phyloP scores from a whole-genome alignment of 495 filamentous ascomycete genomes.

The Tuber calosporum region DNA sequence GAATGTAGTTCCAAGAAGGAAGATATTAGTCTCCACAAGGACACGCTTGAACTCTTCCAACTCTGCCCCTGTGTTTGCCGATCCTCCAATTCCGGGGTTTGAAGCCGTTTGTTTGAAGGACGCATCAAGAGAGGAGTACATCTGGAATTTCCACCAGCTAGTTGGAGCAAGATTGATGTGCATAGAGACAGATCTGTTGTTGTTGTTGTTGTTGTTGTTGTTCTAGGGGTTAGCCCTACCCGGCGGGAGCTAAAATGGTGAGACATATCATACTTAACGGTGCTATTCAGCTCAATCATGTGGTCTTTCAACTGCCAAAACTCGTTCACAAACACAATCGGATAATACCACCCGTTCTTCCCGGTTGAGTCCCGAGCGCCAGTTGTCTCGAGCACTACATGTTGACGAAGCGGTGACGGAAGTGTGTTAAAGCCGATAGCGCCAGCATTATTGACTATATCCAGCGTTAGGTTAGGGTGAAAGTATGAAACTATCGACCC shows the following conservation, averaged over 20 bases:
- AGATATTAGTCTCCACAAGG: conserved; percentile 87
- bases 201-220: too few species aligned
- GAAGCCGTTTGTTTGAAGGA: conserved; percentile 72
- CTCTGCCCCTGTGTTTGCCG: conserved; percentile 52
- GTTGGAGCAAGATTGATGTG: conserved; percentile 77
- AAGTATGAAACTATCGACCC: conserved; percentile 78
- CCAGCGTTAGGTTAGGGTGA: conserved; percentile 88
- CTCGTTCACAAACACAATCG: conserved; percentile 82
- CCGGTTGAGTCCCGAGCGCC: conserved; percentile 71
- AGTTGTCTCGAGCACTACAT: conserved; percentile 65
- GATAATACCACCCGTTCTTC: conserved; percentile 94
- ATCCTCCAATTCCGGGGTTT: conserved; percentile 48
- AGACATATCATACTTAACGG: conserved; percentile 56
- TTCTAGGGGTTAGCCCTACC: conserved; percentile 5
- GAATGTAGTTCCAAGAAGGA: conserved; percentile 74
- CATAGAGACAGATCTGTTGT: conserved; percentile 57
- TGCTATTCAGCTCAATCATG: conserved; percentile 89
- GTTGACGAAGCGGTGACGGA: conserved; percentile 68
- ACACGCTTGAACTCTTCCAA: conserved; percentile 95
- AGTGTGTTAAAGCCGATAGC: conserved; percentile 56
- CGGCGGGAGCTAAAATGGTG: neutral
- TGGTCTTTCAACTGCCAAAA: conserved; percentile 93
- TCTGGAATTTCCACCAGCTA: conserved; percentile 82
- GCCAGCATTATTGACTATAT: conserved; percentile 76
- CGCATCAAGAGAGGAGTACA: conserved; percentile 76